phyloP scores from a whole-genome alignment of 108 stramenopile genomes.

The Nannochloropsis granulata region DNA sequence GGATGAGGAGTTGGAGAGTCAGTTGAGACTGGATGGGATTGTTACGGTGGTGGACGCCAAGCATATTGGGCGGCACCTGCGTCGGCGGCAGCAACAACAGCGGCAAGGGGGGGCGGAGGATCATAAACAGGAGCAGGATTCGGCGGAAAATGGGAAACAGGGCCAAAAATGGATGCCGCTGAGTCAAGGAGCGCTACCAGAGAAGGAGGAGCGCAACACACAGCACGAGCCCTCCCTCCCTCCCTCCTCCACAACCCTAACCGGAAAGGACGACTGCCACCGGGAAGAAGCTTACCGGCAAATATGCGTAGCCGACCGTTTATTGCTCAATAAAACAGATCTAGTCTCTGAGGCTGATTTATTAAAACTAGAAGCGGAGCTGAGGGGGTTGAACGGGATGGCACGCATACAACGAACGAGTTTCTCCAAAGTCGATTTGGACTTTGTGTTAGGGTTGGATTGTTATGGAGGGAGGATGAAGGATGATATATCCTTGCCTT shows the following conservation, averaged over 20 bases:
- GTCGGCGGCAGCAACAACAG: background rate
- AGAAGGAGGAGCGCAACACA: conserved; percentile 43
- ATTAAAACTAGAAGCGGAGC: conserved; percentile 27
- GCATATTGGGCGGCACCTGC: conserved; percentile 55
- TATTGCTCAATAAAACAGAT: conserved; percentile 44
- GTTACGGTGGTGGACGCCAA: conserved; percentile 92
- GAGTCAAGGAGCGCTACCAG: conserved; percentile 25
- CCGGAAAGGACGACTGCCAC: background rate
- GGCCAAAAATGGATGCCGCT: background rate
- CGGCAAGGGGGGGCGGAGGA: background rate
- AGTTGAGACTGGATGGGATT: conserved; percentile 64
- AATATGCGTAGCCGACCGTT: conserved; percentile 56
- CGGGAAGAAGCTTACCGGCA: conserved; percentile 84
- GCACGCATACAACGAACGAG: conserved; percentile 55
- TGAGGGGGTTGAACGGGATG: conserved; percentile 55
- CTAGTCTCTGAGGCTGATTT: conserved; percentile 21
- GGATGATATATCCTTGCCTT: background rate
- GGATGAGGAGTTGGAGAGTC: conserved; percentile 56
- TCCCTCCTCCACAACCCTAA: too few species aligned
- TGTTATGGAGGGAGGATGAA: background rate
- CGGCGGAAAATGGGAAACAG: background rate
- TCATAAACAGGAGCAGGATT: background rate
- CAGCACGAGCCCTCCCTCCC: conserved; percentile 4
- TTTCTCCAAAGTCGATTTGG: conserved; percentile 16
- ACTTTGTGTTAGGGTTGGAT: background rate